phyloP scores from a whole-genome alignment of 441 rosid species.

The Syzygium malaccense region DNA sequence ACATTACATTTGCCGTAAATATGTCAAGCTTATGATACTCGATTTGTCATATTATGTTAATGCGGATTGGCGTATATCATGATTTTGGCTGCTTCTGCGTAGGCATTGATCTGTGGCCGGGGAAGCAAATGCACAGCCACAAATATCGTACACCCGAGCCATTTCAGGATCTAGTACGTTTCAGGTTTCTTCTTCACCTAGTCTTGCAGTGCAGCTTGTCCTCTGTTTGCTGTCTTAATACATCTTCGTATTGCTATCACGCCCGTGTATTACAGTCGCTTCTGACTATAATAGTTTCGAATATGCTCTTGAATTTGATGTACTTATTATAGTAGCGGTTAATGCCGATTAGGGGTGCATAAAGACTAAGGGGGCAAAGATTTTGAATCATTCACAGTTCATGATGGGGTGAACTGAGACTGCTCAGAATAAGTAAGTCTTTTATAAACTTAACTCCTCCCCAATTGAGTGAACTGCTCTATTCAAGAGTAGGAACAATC shows the following conservation, averaged over 20 bases:
- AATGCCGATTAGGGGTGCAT: not conserved
- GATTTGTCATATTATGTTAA: not conserved
- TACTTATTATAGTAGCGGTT: not conserved
- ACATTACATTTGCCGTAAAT: not conserved
- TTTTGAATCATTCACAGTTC: not conserved
- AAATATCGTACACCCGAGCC: conserved; percentile 71
- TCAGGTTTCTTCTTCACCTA: conserved; percentile 6
- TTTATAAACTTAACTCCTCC: not conserved
- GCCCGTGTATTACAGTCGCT: not conserved
- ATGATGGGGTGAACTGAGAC: not conserved
- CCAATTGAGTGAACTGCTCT: not conserved
- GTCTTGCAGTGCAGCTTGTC: not conserved
- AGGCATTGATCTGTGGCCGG: conserved; percentile 85
- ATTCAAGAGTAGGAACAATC: not conserved
- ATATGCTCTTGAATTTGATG: not conserved
- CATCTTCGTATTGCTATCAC: not conserved
- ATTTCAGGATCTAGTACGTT: conserved; percentile 56
- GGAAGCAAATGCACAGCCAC: conserved; percentile 90
- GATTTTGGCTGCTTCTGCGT: not conserved
- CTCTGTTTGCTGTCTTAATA: not conserved
- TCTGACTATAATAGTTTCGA: not conserved
- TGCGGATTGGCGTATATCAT: not conserved
- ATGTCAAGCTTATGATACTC: not conserved
- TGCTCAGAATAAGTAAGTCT: not conserved
- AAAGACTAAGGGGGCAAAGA: not conserved